Conservation (phyloP, 129 eudicot species). For the carrot (Daucus carota) region DH1_v3.0 NC_030386.2:13653001-13653500, state of each 20-base stretch:
- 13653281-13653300: neutral
- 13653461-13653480: neutral
- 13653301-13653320: slow-evolving; percentile 6
- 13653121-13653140: neutral
- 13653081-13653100: neutral
- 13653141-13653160: neutral
- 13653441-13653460: neutral
- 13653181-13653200: neutral
- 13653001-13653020: neutral
- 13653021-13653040: slow-evolving; percentile 5
- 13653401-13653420: neutral
- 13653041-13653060: neutral
- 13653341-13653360: neutral
- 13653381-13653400: neutral
- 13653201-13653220: neutral
- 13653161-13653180: neutral
- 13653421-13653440: neutral
- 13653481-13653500: neutral
- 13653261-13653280: neutral
- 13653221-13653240: neutral
- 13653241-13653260: slow-evolving; percentile 2
- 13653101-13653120: slow-evolving; percentile 2
- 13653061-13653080: neutral
- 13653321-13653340: neutral
- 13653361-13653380: neutral